Conservation (phyloP, 495 filamentous ascomycete genomes). For the Terfezia claveryi region DNA sequence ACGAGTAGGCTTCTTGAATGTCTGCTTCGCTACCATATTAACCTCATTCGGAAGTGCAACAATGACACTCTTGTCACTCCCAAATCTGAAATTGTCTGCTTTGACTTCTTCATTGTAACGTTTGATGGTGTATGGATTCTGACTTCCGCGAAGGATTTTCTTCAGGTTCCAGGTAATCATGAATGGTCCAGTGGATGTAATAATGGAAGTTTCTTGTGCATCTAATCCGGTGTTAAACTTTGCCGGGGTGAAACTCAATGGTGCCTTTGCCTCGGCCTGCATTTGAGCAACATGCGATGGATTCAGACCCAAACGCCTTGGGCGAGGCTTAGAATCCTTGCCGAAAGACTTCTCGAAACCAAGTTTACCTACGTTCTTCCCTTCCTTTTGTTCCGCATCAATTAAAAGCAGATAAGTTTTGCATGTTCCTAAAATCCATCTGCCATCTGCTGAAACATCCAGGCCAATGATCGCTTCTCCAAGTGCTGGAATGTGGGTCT, state of each 20-base stretch:
- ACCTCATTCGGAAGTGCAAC: slow-evolving; percentile 93
- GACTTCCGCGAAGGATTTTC: slow-evolving; percentile 54
- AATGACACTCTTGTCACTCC: slow-evolving; percentile 91
- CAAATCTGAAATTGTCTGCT: slow-evolving; percentile 97
- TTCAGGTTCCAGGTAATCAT: slow-evolving; percentile 92
- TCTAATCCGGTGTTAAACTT: slow-evolving; percentile 85
- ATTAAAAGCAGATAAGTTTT: slow-evolving; percentile 87
- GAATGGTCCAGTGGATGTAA: slow-evolving; percentile 93
- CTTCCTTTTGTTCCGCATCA: slow-evolving; percentile 70
- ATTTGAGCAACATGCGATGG: slow-evolving; percentile 90
- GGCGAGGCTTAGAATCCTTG: slow-evolving; percentile 82
- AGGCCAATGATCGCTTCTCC: slow-evolving; percentile 89
- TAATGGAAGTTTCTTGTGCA: slow-evolving; percentile 63
- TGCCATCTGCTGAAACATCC: slow-evolving; percentile 82
- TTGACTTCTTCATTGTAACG: slow-evolving; percentile 86
- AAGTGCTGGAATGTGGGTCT: slow-evolving; percentile 87
- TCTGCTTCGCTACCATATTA: slow-evolving; percentile 77
- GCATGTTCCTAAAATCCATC: slow-evolving; percentile 87
- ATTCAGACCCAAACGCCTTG: slow-evolving; percentile 66
- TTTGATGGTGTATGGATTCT: slow-evolving; percentile 87
- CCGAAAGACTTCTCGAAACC: slow-evolving; percentile 87
- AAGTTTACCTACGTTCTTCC: slow-evolving; percentile 93
- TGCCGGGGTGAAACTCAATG: slow-evolving; percentile 69
- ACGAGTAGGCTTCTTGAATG: slow-evolving; percentile 67
- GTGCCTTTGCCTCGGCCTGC: slow-evolving; percentile 74